These are phyloP conservation scores for Pelargonium nanum DNA, from an alignment of 345 rosid species.

Conservation along the genomic window DNA sequence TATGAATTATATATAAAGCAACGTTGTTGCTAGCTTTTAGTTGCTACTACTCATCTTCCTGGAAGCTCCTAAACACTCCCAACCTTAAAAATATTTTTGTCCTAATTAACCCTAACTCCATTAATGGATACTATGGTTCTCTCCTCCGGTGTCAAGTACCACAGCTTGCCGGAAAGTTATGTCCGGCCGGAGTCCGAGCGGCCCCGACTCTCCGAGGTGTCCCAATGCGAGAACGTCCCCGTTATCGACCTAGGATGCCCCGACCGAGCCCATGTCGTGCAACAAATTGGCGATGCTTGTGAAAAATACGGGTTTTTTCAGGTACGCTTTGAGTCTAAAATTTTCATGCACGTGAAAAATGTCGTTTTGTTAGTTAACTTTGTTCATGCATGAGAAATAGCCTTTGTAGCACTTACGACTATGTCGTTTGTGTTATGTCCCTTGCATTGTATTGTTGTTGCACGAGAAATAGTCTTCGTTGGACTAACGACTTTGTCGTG, in stretches of 20 bases:
- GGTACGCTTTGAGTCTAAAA: conserved; percentile 20
- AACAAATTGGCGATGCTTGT: conserved; percentile 47
- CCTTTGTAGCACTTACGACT: background rate
- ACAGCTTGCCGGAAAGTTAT: conserved; percentile 52
- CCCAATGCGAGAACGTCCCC: conserved; percentile 42
- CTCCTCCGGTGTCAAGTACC: conserved; percentile 41
- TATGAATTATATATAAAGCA: too few relatives aligned
- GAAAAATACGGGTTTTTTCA: conserved; percentile 53
- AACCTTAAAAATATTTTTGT: too few relatives aligned
- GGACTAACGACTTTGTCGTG: too few relatives aligned
- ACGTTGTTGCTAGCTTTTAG: too few relatives aligned
- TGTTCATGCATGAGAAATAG: background rate
- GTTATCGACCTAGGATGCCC: conserved; percentile 46
- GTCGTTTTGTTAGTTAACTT: background rate
- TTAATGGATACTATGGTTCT: conserved; percentile 49
- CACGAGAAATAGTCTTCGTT: background rate
- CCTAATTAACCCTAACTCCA: background rate
- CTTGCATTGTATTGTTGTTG: too few relatives aligned
- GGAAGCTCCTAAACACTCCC: too few relatives aligned
- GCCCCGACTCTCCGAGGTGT: conserved; percentile 52
- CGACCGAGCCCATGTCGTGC: conserved; percentile 32
- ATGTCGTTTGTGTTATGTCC: too few relatives aligned
- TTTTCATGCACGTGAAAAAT: background rate
- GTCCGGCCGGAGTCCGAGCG: conserved; percentile 63
- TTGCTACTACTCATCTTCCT: too few relatives aligned